Conservation (phyloP, 164 flowering plant genomes). For the Sedum album region DNA sequence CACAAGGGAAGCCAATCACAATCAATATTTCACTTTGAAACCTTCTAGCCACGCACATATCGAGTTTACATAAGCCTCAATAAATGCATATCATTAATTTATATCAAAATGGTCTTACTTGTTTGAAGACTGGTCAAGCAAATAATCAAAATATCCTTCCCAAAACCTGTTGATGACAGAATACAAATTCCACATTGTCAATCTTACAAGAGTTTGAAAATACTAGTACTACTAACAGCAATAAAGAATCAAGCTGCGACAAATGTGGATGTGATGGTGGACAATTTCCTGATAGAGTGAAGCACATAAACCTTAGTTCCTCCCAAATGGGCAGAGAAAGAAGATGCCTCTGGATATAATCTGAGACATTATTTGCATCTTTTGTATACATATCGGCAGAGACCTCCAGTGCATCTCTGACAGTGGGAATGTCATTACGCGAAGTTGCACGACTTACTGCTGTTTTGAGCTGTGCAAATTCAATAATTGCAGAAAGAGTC, state of each 20-base stretch:
- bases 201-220: not conserved
- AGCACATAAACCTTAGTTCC: conserved; percentile 56
- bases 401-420: conserved; percentile 97
- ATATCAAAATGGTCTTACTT: conserved; percentile 43
- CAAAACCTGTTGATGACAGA: conserved; percentile 58
- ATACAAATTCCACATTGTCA: conserved; percentile 1
- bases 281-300: not conserved
- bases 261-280: not conserved
- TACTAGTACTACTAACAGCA: not conserved
- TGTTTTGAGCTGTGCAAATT: conserved; percentile 67
- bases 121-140: conserved; percentile 75
- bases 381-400: conserved; percentile 92
- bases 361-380: conserved; percentile 77
- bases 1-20: not conserved
- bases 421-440: conserved; percentile 74
- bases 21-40: not conserved
- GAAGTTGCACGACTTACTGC: conserved; percentile 91
- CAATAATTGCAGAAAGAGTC: not conserved
- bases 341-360: conserved; percentile 90
- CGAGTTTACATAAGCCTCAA: not conserved
- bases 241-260: not conserved
- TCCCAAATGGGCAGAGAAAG: conserved; percentile 88
- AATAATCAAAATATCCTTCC: conserved; percentile 92
- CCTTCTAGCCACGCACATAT: not conserved
- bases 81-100: not conserved